Conservation (phyloP, 192 early-diverging fungal species). For the Podochytrium sp. region DNA sequence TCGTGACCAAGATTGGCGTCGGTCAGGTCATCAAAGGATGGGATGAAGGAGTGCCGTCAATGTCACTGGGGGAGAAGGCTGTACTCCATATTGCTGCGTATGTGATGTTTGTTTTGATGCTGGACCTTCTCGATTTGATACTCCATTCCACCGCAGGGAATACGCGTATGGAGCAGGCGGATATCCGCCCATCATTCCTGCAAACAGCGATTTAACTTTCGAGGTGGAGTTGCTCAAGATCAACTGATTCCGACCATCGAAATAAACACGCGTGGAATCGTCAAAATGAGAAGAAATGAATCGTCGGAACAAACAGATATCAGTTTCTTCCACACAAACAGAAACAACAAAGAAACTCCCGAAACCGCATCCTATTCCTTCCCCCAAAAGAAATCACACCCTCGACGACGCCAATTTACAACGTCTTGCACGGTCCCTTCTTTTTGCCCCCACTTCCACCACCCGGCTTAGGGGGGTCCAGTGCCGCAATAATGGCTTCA, state of each 20-base stretch:
- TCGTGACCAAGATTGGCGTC: slow-evolving; percentile 85
- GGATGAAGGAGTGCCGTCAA: slow-evolving; percentile 88
- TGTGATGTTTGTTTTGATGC: not conserved
- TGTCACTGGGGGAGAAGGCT: slow-evolving; percentile 88
- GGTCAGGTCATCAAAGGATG: slow-evolving; percentile 86
- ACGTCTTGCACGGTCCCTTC: slow-evolving; percentile 37
- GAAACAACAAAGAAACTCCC: too few species aligned
- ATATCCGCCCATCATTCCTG: slow-evolving; percentile 52
- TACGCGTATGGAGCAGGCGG: slow-evolving; percentile 72
- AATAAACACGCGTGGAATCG: too few species aligned
- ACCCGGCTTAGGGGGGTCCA: slow-evolving; percentile 74
- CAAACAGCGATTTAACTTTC: slow-evolving; percentile 66
- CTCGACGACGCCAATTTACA: too few species aligned
- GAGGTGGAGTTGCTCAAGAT: slow-evolving; percentile 59
- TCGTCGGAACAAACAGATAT: not conserved
- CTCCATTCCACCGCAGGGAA: slow-evolving; percentile 32
- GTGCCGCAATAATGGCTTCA: slow-evolving; percentile 95
- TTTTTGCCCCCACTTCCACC: slow-evolving; percentile 20
- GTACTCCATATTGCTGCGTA: slow-evolving; percentile 78
- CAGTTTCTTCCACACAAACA: too few species aligned
- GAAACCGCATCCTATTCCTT: not conserved
- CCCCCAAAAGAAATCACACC: not conserved
- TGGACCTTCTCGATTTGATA: too few species aligned
- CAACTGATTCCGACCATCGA: too few species aligned
- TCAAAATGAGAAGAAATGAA: too few species aligned